These are phyloP conservation scores for Pichia sp. DNA, from an alignment of 1,139 yeast species.

Conservation along the genomic window DNA sequence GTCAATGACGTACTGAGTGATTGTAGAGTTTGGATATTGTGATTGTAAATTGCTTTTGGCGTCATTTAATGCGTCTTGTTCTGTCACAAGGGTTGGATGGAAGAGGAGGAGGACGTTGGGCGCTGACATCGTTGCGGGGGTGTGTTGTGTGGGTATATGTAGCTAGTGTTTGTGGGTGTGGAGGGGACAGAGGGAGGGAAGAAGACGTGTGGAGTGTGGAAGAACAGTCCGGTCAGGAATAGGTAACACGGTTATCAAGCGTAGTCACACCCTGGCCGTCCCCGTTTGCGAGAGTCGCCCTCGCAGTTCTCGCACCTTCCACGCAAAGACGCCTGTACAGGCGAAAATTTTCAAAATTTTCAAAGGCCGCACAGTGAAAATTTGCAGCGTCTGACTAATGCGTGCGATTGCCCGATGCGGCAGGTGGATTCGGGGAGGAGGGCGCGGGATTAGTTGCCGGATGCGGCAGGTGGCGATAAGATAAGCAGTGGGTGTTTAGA, in stretches of 20 bases:
- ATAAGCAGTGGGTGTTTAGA: too few species aligned
- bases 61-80: conserved; percentile 46
- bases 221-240: too few species aligned
- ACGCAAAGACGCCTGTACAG: too few species aligned
- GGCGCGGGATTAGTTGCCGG: neutral
- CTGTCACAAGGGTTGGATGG: conserved; percentile 73
- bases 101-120: conserved; percentile 46
- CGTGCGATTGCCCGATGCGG: too few species aligned
- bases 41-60: conserved; percentile 33
- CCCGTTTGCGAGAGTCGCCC: too few species aligned
- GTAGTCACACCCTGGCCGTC: too few species aligned
- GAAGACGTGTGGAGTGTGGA: too few species aligned
- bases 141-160: too few species aligned
- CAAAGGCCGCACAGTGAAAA: neutral
- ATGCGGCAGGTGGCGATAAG: neutral
- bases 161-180: neutral
- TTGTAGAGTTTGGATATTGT: conserved; percentile 28
- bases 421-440: neutral
- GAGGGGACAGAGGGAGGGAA: too few species aligned
- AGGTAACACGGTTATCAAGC: too few species aligned
- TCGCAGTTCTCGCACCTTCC: too few species aligned
- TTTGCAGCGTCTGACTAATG: conserved; percentile 6
- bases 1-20: conserved; percentile 68
- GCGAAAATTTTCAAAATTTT: too few species aligned
- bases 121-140: neutral